Base-by-base conservation (phyloP, 225 moss, liverwort and hornwort species). In the Polytrichum commune region DNA sequence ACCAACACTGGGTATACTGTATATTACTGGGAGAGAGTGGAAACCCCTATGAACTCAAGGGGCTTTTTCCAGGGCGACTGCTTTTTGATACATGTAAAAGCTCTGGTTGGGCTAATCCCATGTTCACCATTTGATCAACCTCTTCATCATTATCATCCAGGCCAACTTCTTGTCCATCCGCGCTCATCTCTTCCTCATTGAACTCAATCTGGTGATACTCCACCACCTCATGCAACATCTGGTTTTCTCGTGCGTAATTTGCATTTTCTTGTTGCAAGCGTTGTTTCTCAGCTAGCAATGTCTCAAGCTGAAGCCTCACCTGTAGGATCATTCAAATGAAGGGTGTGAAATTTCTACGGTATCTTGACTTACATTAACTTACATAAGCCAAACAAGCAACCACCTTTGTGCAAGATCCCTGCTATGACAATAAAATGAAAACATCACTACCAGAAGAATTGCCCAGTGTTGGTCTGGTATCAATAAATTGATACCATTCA, bases 231-330 rank as follows among this genome's bases (percentile, higher is more conserved):
- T 93, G 93, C 83, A 95, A 73, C 64, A 95, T 90, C 76, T 93
- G 95, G 64, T 95, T 95, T 74, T 95, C 95, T 63, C 95, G 84
- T 27, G 86, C 90, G 65, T 90, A 91, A 24, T 88, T 91, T 60
- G 95, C 93, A 63, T 95, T 95, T 69, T 95, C 95, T 77, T 95
- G 93, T 67, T 93, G 89, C 72, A 95, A 88, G 69, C 95, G 91
- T 76, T 91, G 89, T 74, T 96, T 96, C 80, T 96, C 95, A 65
- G 93, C 91, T 18, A 96, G 91, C 72, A 96, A 79, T 53, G 93
- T 96, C 74, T 96, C 95, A 10, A 96, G 80, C 74, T 96, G 95
- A 54, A 88, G 88, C 73, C 95, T 89, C 74, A 96, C 92, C 95
- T 95, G 81, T 73, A 85, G 19, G 23, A 46, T 13, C 46, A 46